A percentile compares a stretch with the other conserved stretches of the same genome.
Evolutionary conservation across 1,139 yeast genomes (phyloP).

Genomic region (Blastobotrys illinoisensis): DNA sequence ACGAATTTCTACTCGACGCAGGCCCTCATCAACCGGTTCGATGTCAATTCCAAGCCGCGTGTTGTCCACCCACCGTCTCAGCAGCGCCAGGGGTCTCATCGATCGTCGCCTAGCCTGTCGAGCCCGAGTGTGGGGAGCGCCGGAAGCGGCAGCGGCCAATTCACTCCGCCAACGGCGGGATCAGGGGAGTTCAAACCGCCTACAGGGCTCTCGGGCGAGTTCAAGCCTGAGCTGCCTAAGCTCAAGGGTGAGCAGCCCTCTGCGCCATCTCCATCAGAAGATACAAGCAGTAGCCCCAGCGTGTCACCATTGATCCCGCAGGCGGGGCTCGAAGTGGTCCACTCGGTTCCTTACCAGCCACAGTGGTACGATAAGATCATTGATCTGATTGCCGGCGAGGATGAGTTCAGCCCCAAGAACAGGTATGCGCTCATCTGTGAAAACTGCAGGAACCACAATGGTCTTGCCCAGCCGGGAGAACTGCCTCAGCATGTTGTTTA

Average conservation of each 20-base stretch:
- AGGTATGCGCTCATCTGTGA: slow-evolving; percentile 71
- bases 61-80: slow-evolving; percentile 4
- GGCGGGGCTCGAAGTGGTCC: slow-evolving; percentile 3
- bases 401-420: slow-evolving; percentile 55
- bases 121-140: background rate
- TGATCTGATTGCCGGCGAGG: slow-evolving; percentile 63
- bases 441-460: slow-evolving; percentile 65
- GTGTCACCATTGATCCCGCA: background rate
- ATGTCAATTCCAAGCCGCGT: slow-evolving; percentile 6
- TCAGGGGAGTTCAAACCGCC: background rate
- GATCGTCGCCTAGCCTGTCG: background rate
- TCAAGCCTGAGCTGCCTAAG: background rate
- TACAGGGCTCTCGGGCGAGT: background rate
- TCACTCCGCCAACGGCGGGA: background rate
- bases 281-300: background rate
- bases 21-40: slow-evolving; percentile 63
- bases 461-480: slow-evolving; percentile 72
- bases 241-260: background rate
- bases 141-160: background rate
- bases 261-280: background rate
- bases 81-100: background rate
- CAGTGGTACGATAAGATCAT: slow-evolving; percentile 40
- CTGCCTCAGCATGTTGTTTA: slow-evolving; percentile 53
- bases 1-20: slow-evolving; percentile 77
- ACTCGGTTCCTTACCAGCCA: slow-evolving; percentile 20